Evolutionary conservation across 176 grass and related monocot genomes (phyloP).

Genomic region (Triticum monococcum): DNA sequence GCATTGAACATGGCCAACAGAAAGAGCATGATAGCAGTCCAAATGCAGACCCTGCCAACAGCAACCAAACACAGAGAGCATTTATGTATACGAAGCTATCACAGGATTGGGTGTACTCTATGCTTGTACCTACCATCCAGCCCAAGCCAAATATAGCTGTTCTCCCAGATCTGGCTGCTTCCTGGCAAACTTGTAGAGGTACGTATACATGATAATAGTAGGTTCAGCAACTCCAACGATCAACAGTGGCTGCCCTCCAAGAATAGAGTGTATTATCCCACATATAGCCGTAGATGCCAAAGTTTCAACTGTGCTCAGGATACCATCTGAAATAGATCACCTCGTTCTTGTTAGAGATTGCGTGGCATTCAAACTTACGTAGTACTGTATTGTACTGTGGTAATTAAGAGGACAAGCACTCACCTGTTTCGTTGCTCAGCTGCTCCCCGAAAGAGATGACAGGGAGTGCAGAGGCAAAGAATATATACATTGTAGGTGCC

Average conservation of each 20-base stretch:
- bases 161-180: conserved; percentile 50
- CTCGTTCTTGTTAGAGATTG: background rate
- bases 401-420: background rate
- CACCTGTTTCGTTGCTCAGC: conserved; percentile 71
- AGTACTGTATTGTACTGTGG: background rate
- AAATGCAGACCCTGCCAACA: conserved; percentile 83
- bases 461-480: conserved; percentile 93
- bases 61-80: conserved; percentile 9
- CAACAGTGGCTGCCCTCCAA: conserved; percentile 86
- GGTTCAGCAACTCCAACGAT: conserved; percentile 96
- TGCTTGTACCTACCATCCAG: conserved; percentile 69
- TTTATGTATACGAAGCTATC: conserved; percentile 15
- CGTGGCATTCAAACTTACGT: background rate
- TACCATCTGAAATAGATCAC: conserved; percentile 50
- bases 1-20: conserved; percentile 82
- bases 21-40: conserved; percentile 83
- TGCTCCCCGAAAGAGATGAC: conserved; percentile 89
- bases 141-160: conserved; percentile 82
- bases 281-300: conserved; percentile 89
- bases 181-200: conserved; percentile 82
- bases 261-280: conserved; percentile 78
- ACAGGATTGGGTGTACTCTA: background rate
- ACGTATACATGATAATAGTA: conserved; percentile 95
- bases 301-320: conserved; percentile 77
- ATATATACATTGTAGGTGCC: conserved; percentile 89